These are phyloP conservation scores for Coleophoma crateriformis DNA, from an alignment of 2,329 filamentous ascomycete genomes.

Conservation along the genomic window DNA sequence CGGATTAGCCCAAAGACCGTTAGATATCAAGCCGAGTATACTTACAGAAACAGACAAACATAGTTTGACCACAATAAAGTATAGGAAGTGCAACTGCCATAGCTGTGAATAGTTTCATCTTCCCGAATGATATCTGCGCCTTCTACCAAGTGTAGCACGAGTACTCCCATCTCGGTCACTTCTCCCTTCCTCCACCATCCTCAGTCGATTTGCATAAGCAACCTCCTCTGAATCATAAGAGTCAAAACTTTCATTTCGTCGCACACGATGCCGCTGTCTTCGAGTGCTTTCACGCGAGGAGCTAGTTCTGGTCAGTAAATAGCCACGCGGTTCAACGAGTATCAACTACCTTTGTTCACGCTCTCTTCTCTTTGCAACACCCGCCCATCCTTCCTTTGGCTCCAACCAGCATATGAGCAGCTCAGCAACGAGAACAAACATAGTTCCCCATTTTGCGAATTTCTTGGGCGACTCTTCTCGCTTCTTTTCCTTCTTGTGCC, in stretches of 20 bases:
- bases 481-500: neutral
- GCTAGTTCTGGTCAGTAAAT: neutral
- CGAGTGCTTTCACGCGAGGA: no score
- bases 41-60: no score
- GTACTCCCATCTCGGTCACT: neutral
- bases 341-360: neutral
- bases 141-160: neutral
- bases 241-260: no score
- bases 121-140: neutral
- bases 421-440: constrained; percentile 5
- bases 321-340: no score
- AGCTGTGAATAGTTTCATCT: neutral
- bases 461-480: neutral
- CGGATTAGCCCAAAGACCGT: no score
- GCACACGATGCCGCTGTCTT: no score
- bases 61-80: no score
- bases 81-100: no score
- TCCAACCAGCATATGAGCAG: constrained; percentile 6
- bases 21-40: no score
- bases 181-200: no score
- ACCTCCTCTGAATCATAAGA: no score
- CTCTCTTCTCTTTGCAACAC: neutral
- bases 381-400: constrained; percentile 10
- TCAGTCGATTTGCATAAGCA: no score
- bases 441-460: constrained; percentile 4